Evolutionary conservation across 176 grass and related monocot species (phyloP), one percentile per base, ranked within the genome.

Genomic region (Zoysia pacifica): DNA sequence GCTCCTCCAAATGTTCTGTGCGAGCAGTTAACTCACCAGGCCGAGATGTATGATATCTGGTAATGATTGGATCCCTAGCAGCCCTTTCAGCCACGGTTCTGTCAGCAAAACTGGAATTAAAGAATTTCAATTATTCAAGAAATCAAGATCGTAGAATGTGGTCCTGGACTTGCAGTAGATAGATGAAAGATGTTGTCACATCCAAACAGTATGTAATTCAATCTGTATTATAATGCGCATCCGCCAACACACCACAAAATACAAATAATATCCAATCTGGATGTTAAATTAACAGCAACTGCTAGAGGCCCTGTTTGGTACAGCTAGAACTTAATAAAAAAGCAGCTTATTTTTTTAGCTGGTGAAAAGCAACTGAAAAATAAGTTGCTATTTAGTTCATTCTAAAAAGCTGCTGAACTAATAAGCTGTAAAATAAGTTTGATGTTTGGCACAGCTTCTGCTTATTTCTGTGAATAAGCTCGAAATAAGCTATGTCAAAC

Each of bases 91-190:
- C 67, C 36, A 82, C 45, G 7, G 70, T 49, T 53, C 88, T 94
- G 47, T 79, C 86, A 72, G 73, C 28, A 72, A 81, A 46, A 48
- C 92, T 89, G 86, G 79, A 69, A 69, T 59, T 51, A 53, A 82
- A 87, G 12, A 38, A 73, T 39, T 51, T 89, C 81, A 52, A 15
- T 71, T 54, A 38, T 37, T 65, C 48, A 63, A 64, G 40, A 53
- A 38, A 37, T 65, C 48, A 63, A 64, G 40, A 53, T 13, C 44
- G 51, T 40, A 28, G 36, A 43, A 44, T 58, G 78, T 65, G 58
- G 35, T 63, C 77, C 40, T 42, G 68, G 56, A 76, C 18, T 54
- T 83, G 18, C 48, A 77, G 55, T 41, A 64, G 12, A 68, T 36
- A 65, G 39, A 80, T 39, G 39, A 39, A 67, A 81, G 12, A n/a